Evolutionary conservation across 192 early-diverging fungal species (phyloP), one percentile per base, ranked within the genome.

Genomic region (Backusella parvicylindrica): DNA sequence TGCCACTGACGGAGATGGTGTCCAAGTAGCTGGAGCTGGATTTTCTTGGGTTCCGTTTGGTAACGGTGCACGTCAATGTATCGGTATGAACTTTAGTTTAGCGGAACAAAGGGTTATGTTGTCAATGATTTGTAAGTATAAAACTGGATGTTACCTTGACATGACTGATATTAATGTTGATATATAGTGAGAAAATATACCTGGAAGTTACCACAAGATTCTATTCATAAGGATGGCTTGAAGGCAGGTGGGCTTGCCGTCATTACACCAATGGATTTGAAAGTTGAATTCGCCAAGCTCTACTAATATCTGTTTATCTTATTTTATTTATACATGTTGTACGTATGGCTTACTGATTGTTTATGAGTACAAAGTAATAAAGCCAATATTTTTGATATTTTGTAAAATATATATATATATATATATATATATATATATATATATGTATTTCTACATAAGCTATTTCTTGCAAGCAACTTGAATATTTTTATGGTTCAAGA

Each of bases 21-120:
- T 73, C 21, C 40, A 53, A 23, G 13, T 60, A 37, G 4, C 47
- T 4, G 30, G 40, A 28, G 53, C 8, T 2, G 41, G 64, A 2
- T 18, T 72, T 32, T 31, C 80, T 3, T 90, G 81, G 72, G 63
- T 89, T 26, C 82, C 91, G 23, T 92, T 92, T 72, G 84, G 89
- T 68, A 79, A 82, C 16, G 91, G 91, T 3, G 68, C 79, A 15
- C 83, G 86, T 37, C 82, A 87, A 81, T 91, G 87, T 71, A 81
- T 91, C 18, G 91, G 87, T 47, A 88, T 86, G 86, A 87, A 87
- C 71, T 92, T 91, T 71, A 81, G 83, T 21, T 75, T 92, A 32
- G 71, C 85, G 9, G 88, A 91, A 75, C 87, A 88, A 77, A 79
- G 83, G 9, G 82, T 90, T 6, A 76, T 85, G 12, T 76, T 89